Evolutionary conservation across 768 basidiomycete genomes (phyloP).

Genomic region (Leccinum subgranulosum): DNA sequence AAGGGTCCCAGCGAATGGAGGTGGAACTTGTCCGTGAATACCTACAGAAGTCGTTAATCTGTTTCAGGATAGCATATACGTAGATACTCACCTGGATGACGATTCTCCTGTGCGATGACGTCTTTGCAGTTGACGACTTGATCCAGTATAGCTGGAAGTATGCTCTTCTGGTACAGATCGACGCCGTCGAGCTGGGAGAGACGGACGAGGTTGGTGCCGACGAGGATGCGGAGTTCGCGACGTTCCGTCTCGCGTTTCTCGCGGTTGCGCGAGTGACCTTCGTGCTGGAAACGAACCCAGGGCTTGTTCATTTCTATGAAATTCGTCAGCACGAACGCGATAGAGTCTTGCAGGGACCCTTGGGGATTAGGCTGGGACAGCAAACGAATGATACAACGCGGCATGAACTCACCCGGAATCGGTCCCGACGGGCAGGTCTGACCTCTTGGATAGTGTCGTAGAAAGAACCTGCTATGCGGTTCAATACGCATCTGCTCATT

Average conservation of each 20-base stretch:
- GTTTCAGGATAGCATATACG: no score
- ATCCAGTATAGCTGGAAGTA: no score
- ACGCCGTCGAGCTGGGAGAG: no score
- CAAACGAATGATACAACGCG: neutral
- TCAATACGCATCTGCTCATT: slow-evolving; percentile 98
- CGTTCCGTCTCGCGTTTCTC: slow-evolving; percentile 57
- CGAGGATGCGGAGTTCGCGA: no score
- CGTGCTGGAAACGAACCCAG: slow-evolving; percentile 95
- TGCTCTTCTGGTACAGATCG: no score
- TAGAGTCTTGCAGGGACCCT: slow-evolving; percentile 74
- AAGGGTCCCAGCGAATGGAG: no score
- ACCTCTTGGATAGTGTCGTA: slow-evolving; percentile 94
- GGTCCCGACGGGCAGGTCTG: slow-evolving; percentile 92
- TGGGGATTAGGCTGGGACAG: slow-evolving; percentile 50
- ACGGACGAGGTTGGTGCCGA: no score
- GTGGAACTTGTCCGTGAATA: no score
- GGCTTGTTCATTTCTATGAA: slow-evolving; percentile 99
- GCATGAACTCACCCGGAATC: slow-evolving; percentile 66
- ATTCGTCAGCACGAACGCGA: slow-evolving; percentile 64
- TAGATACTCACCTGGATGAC: no score
- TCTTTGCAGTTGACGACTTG: no score
- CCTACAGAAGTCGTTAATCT: no score
- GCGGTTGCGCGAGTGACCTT: slow-evolving; percentile 94
- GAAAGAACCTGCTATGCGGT: slow-evolving; percentile 70
- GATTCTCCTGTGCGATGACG: no score